Evolutionary conservation across 1,284 basidiomycete species (phyloP).

Genomic region (Fomitopsis pinicola): DNA sequence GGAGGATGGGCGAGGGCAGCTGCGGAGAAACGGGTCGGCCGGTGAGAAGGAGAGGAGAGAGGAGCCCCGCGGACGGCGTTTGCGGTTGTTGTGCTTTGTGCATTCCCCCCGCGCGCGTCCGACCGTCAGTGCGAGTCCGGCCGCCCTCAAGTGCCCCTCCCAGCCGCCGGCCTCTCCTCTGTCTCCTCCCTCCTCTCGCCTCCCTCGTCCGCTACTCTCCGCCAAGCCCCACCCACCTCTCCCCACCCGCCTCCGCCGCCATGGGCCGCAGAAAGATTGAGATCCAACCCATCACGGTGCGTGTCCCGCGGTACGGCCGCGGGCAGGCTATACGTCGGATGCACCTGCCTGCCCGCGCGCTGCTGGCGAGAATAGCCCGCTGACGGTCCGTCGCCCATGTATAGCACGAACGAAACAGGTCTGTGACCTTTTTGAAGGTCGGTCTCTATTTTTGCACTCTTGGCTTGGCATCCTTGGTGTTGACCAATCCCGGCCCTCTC

Average conservation of each 20-base stretch:
- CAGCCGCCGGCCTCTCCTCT: constrained; percentile 4
- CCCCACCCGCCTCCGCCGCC: not conserved
- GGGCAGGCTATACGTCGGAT: constrained; percentile 20
- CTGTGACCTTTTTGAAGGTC: constrained; percentile 89
- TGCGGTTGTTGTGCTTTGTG: constrained; percentile 25
- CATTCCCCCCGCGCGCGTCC: constrained; percentile 18
- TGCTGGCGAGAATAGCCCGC: constrained; percentile 14
- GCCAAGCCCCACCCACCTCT: constrained; percentile 5
- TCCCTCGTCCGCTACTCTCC: constrained; percentile 6
- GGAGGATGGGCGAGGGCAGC: constrained; percentile 10
- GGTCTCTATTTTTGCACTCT: constrained; percentile 30
- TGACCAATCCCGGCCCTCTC: constrained; percentile 20
- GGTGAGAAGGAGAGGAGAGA: constrained; percentile 12
- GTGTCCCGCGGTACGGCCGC: constrained; percentile 26
- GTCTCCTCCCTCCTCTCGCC: constrained; percentile 15
- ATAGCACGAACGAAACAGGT: constrained; percentile 87
- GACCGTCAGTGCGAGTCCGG: constrained; percentile 8
- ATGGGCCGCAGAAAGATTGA: constrained; percentile 91
- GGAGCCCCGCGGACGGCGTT: constrained; percentile 27
- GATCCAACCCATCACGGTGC: constrained; percentile 80
- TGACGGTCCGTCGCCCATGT: constrained; percentile 27
- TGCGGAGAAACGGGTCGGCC: constrained; percentile 19
- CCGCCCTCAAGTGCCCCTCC: constrained; percentile 13
- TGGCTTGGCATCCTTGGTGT: constrained; percentile 34
- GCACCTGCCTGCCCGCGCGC: constrained; percentile 13